phyloP scores from a whole-genome alignment of 768 basidiomycete genomes.

The Panus rudis region DNA sequence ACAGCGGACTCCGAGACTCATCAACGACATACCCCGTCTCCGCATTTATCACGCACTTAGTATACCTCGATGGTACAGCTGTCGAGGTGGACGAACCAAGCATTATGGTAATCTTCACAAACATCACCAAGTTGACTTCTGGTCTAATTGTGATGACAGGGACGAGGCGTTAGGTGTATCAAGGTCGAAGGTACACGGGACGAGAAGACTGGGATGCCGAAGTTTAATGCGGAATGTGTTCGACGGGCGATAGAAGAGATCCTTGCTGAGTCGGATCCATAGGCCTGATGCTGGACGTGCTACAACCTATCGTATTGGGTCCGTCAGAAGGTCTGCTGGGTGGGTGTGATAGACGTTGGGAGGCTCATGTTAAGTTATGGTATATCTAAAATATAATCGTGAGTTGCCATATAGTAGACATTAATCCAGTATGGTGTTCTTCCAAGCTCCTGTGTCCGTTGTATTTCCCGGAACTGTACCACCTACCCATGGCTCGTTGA shows the following conservation, averaged over 20 bases:
- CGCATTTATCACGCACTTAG: conserved; percentile 80
- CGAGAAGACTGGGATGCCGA: conserved; percentile 23
- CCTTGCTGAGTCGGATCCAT: too few species aligned
- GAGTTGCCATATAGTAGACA: too few species aligned
- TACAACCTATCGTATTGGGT: too few species aligned
- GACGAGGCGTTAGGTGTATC: conserved; percentile 54
- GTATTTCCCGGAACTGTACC: too few species aligned
- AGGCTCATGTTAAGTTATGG: too few species aligned
- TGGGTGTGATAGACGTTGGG: too few species aligned
- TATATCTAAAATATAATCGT: too few species aligned
- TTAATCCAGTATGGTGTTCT: too few species aligned
- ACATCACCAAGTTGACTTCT: not conserved
- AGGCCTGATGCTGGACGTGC: too few species aligned
- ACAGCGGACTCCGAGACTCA: conserved; percentile 53
- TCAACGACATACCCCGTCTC: conserved; percentile 64
- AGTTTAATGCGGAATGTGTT: conserved; percentile 42
- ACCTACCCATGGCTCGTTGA: too few species aligned
- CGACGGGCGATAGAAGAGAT: conserved; percentile 34
- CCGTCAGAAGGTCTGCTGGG: too few species aligned
- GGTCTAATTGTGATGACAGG: conserved; percentile 27
- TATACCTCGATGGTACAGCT: conserved; percentile 59
- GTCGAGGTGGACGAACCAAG: conserved; percentile 55
- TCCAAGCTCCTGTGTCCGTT: too few species aligned
- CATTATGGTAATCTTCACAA: conserved; percentile 47
- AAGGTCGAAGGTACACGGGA: conserved; percentile 31